A percentile compares a stretch with the other conserved stretches of the same genome.
These are phyloP conservation scores for Nannochloris sp. DNA, from an alignment of 139 green algal genomes.

Conservation along the genomic window DNA sequence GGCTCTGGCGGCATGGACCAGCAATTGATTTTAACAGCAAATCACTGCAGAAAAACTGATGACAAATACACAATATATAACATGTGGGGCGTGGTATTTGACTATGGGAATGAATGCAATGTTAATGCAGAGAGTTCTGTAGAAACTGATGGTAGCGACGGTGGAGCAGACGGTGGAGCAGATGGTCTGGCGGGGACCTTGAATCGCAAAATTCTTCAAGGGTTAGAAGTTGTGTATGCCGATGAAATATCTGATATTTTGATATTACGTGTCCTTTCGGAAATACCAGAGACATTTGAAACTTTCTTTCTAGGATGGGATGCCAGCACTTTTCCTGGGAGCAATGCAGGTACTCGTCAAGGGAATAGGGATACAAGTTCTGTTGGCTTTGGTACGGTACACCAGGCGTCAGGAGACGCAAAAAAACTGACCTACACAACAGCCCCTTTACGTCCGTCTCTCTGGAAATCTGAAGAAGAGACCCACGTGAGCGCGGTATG, in stretches of 20 bases:
- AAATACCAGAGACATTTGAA: neutral
- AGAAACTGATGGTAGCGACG: neutral
- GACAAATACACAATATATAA: neutral
- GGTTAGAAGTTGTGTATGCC: neutral
- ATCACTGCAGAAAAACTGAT: neutral
- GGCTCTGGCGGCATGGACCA: neutral
- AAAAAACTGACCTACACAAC: neutral
- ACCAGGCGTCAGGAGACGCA: neutral
- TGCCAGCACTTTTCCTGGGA: too few relatives aligned
- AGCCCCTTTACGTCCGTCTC: too few relatives aligned
- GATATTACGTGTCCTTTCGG: neutral
- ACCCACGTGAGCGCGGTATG: neutral
- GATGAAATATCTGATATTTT: conserved; percentile 1
- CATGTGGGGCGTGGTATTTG: neutral
- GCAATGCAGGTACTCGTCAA: too few relatives aligned
- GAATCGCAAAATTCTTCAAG: neutral
- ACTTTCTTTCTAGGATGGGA: conserved; percentile 4
- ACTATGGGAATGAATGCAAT: neutral
- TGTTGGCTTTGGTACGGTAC: neutral
- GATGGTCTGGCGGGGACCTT: neutral
- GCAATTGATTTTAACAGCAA: neutral
- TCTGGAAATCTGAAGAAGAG: too few relatives aligned
- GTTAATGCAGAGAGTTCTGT: too few relatives aligned
- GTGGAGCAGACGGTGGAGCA: neutral
- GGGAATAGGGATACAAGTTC: too few relatives aligned